Evolutionary conservation across 192 early-diverging fungal species (phyloP).

Genomic region (Coemansia sp.): DNA sequence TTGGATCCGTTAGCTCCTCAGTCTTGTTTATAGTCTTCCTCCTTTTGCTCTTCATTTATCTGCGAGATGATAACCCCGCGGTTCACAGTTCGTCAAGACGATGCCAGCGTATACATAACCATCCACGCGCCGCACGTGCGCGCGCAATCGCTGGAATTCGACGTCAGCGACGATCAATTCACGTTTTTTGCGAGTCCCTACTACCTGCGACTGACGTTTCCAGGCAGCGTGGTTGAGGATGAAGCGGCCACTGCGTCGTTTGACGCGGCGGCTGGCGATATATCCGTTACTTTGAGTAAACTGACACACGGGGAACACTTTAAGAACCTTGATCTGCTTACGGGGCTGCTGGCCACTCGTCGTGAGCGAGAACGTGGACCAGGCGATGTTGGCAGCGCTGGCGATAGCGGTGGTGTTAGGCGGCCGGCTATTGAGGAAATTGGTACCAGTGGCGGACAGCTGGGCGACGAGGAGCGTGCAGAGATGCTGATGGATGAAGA

Average conservation of each 20-base stretch:
- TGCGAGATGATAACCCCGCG: slow-evolving; percentile 86
- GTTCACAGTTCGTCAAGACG: slow-evolving; percentile 79
- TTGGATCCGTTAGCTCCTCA: no score
- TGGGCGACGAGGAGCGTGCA: slow-evolving; percentile 14
- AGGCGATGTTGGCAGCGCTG: slow-evolving; percentile 9
- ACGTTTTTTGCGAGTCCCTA: slow-evolving; percentile 89
- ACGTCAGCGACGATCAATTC: slow-evolving; percentile 80
- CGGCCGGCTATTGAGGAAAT: slow-evolving; percentile 49
- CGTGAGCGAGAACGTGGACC: slow-evolving; percentile 57
- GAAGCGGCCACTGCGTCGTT: slow-evolving; percentile 78
- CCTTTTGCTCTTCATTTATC: neutral
- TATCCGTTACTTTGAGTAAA: slow-evolving; percentile 79
- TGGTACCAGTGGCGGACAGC: neutral
- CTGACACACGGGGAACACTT: slow-evolving; percentile 77
- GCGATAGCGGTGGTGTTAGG: neutral
- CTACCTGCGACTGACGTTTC: slow-evolving; percentile 85
- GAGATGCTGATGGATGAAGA: slow-evolving; percentile 54
- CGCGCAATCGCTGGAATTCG: slow-evolving; percentile 85
- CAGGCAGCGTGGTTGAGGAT: slow-evolving; percentile 81
- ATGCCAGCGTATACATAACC: slow-evolving; percentile 69
- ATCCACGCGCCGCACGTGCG: slow-evolving; percentile 84
- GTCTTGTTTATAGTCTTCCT: neutral
- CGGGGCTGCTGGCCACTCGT: slow-evolving; percentile 72
- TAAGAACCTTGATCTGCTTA: slow-evolving; percentile 84
- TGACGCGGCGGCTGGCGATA: slow-evolving; percentile 74